Evolutionary conservation across 495 filamentous ascomycete species (phyloP).

Genomic region (Pseudomonodictys pantanalensis): DNA sequence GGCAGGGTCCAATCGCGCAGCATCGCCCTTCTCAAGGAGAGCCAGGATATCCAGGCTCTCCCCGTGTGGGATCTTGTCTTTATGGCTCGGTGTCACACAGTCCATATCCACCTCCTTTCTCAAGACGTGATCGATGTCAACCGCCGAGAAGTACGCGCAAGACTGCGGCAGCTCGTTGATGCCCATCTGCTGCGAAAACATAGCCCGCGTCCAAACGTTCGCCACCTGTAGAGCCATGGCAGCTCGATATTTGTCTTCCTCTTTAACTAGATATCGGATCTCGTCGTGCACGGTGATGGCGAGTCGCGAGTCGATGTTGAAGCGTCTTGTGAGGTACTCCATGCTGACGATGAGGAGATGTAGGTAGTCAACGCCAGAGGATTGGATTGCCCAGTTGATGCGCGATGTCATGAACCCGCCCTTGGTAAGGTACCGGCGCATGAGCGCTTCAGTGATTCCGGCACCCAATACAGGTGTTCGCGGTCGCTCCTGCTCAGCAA

Average conservation of each 20-base stretch:
- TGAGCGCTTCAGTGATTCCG: conserved; percentile 93
- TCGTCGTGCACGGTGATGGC: conserved; percentile 97
- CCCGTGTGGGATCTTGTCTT: conserved; percentile 72
- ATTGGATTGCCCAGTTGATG: conserved; percentile 99
- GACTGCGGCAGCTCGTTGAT: conserved; percentile 92
- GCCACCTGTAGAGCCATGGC: conserved; percentile 91
- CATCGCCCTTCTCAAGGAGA: conserved; percentile 65
- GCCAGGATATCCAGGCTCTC: conserved; percentile 77
- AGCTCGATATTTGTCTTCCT: conserved; percentile 80
- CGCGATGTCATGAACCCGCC: conserved; percentile 92
- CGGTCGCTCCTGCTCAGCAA: conserved; percentile 89
- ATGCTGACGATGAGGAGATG: conserved; percentile 91
- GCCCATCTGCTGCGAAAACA: conserved; percentile 95
- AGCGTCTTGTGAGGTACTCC: conserved; percentile 89
- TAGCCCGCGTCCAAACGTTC: conserved; percentile 94
- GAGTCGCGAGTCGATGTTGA: conserved; percentile 77
- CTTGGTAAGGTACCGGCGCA: conserved; percentile 79
- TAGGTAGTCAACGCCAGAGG: conserved; percentile 94
- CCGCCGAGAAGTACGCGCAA: conserved; percentile 91
- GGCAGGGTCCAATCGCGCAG: conserved; percentile 62
- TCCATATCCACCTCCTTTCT: conserved; percentile 98
- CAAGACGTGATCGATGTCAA: conserved; percentile 90
- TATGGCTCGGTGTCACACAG: conserved; percentile 87
- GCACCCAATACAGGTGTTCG: conserved; percentile 92
- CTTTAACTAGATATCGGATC: conserved; percentile 86